Evolutionary conservation across 805 yeast genomes (phyloP), one percentile per base, ranked within the genome.

Genomic region (Maudiozyma saulgeensis): DNA sequence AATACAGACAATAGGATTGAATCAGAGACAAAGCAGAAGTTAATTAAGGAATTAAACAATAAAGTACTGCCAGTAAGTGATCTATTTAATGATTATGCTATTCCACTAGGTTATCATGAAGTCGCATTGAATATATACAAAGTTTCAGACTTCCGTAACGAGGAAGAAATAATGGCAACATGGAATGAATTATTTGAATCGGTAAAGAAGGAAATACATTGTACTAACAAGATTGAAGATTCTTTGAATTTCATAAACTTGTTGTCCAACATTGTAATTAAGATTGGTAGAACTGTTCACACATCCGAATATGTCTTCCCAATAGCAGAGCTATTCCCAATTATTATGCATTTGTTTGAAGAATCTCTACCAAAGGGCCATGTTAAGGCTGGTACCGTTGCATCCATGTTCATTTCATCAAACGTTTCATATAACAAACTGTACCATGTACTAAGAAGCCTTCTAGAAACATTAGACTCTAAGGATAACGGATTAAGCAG

Each of bases 61-160:
- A 76, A 77, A 60, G 79, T 93, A 34, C 69, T 84, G 57, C 76
- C 83, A 4, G 79, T 89, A 32, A 82, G 85, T 58, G 93, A 85
- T 50, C 70, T 93, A 47, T 91, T 81, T 72, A 91, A 93, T 68
- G 83, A 80, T 54, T 91, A 76, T 66, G 87, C 96, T 12, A 90
- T 85, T 58, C 96, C 95, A 23, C 70, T 90, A 52, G 91, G 91
- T 6, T 91, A 90, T 62, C 81, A 82, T 66, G 96, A 87, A 56
- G 73, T 91, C 46, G 84, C 95, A 53, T 72, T 90, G 51, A 67
- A 79, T 40, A 81, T 89, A 15, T 87, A 85, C 72, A 85, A 87
- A 61, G 78, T 84, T 13, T 82, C 97, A 2, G 96, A 91, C 61
- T 84, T 84, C 66, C 79, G 91, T 60, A 87, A 87, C 59, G 75